Base-by-base conservation (phyloP, 768 basidiomycete genomes). In the Leucosporidium creatinivorum region DNA sequence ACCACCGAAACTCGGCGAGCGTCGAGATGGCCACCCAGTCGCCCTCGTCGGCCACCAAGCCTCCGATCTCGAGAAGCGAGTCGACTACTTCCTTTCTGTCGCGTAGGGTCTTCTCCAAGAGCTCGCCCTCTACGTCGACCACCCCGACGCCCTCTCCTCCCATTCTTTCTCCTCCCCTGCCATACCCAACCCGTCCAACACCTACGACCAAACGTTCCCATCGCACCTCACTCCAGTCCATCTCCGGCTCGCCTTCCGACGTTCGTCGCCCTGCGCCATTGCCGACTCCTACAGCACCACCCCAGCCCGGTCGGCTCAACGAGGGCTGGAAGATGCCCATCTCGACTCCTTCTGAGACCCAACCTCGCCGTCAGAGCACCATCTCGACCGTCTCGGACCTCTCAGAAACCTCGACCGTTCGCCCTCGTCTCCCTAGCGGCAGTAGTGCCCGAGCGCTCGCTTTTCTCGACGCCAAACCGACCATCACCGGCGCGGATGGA, bases 301-400 rank as follows among this genome's bases (percentile, higher is more conserved):
- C 26, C 7, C 19, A 9, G 17, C 58, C 23, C 6, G 63, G 55
- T 1, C 55, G 63, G 26, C 69, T 70, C 65, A 67, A 67, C 62
- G 2, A 26, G 19, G 36, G 33, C 8, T 70, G 61, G 59, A 47
- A 48, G 49, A 67, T 70, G 69, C 69, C 69, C 13, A 30, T 17
- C 3, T 33, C 33, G 33, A 31, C 47, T 5, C 2, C 8, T 48
- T 19, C n/a, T 48, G 10, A 44, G 10, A 28, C n/a, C 19, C 49
- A 26, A 18, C 1, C 57, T 3, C 4, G 50, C 23, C 33, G 31
- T n/a, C 21, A 18, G 33, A 25, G 25, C 6, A 49, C 56, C 9
- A 23, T 50, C 49, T 31, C 30, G 21, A 61, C 44, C 58, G 5
- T 28, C 10, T 59, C 58, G 5, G 26, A 25, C 25, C 39, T 25